Base-by-base conservation (phyloP, 2,329 filamentous ascomycete species). In the Uncinocarpus reesii region DNA sequence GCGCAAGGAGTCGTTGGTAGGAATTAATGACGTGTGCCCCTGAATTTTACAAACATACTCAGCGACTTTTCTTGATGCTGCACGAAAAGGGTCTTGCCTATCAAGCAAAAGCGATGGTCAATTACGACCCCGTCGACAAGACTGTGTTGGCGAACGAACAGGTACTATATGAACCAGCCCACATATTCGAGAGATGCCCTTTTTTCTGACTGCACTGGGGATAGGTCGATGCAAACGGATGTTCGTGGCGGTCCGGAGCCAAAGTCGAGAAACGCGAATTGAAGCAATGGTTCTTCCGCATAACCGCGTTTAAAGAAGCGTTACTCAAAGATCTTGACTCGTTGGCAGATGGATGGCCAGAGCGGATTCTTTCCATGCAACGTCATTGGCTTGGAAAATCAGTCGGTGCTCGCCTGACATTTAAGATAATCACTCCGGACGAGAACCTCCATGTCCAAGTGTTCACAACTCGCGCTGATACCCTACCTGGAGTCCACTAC, bases 111-210 rank as follows among this genome's bases (percentile, higher is more conserved):
- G 85, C 86, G 16, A 69, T 88, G 53, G 88, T 94, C 57, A 95
- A 95, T 65, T 95, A 86, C 69, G 88, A 94, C 56, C 88, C 88
- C 1, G 76, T 94, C 23, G 88, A 95, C 62, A 82, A 84, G 62
- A 95, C 88, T 0, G 88, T 95, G 13, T 72, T 95, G 51, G 88
- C 88, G 8, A 95, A 95, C 62, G 88, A 95, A 65, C 88, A 95
- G 67, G 66, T 68, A 51, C 18, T 6, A n/a, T n/a, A n/a, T 18
- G 10, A 10, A 6, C 24, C 24, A 7, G 20, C 21, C n/a, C 16
- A n/a, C 8, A 31, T 20, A 18, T 8, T 21, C 51, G 28, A 31
- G 42, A 26, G 40, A 15, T n/a, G 26, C 32, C 18, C 35, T n/a
- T 21, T 20, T 23, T 44, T 48, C 41, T 48, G 43, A 40, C 46